Percentiles rank a stretch among this genome's conserved stretches.
These are phyloP conservation scores for Funneliformis mosseae DNA, from an alignment of 192 early-diverging fungal species.

Conservation along the genomic window DNA sequence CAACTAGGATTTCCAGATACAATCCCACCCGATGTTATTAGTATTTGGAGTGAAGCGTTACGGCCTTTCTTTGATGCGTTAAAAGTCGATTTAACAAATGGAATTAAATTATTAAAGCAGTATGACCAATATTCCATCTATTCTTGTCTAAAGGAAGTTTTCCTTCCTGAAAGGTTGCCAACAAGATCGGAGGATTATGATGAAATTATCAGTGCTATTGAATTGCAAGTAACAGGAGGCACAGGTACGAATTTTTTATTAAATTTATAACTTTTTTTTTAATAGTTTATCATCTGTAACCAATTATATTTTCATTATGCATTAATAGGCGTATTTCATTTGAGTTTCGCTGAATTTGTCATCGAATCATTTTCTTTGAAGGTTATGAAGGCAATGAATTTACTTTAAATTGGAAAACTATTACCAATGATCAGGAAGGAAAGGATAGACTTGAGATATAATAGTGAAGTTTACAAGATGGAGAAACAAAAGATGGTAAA, in stretches of 20 bases:
- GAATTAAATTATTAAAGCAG: background rate
- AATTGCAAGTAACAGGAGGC: background rate
- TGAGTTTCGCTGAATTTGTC: background rate
- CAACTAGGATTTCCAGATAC: background rate
- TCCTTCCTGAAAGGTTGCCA: background rate
- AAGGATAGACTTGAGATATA: constrained; percentile 24
- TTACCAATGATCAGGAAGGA: constrained; percentile 30
- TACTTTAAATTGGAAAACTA: constrained; percentile 11
- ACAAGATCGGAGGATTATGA: background rate
- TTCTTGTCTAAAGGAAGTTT: constrained; percentile 4
- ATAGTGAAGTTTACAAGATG: constrained; percentile 34
- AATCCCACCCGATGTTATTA: background rate
- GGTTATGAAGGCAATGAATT: background rate
- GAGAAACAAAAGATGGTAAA: constrained; percentile 1
- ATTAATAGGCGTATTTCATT: background rate
- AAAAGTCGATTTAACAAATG: background rate
- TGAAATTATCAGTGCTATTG: constrained; percentile 6
- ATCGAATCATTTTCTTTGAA: constrained; percentile 9
- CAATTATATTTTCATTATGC: too few relatives aligned
- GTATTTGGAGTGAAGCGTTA: background rate
- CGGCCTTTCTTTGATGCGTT: background rate
- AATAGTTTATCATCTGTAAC: too few relatives aligned
- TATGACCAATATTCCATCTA: background rate
- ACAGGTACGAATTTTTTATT: background rate
- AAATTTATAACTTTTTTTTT: background rate